phyloP scores from a whole-genome alignment of 1,284 basidiomycete species.

The Puccinia coronata region DNA sequence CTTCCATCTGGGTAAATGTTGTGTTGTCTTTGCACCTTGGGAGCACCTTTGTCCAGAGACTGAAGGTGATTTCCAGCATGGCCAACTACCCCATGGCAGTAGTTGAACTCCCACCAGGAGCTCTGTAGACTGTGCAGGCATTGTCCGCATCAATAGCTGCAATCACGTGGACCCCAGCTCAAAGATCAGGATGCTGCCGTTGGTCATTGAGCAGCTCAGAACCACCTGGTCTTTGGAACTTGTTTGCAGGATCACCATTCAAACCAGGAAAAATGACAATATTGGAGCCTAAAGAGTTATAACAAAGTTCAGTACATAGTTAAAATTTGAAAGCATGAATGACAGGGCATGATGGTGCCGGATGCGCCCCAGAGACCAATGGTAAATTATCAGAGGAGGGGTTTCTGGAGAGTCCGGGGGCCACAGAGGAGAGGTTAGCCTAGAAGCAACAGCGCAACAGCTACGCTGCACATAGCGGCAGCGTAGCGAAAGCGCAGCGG shows the following conservation, averaged over 20 bases:
- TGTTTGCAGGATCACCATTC: conserved; percentile 34
- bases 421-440: conserved; percentile 23
- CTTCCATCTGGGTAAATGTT: conserved; percentile 64
- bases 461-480: too few relatives aligned
- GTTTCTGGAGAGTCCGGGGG: conserved; percentile 7
- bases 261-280: conserved; percentile 31
- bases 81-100: conserved; percentile 73
- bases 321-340: too few relatives aligned
- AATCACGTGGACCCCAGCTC: not conserved
- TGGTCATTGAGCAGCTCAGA: conserved; percentile 20
- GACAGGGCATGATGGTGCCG: conserved; percentile 39
- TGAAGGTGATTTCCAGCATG: conserved; percentile 67
- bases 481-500: too few relatives aligned
- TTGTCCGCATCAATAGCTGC: conserved; percentile 58
- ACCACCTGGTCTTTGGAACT: not conserved
- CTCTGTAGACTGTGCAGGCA: conserved; percentile 59
- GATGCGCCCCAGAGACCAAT: conserved; percentile 32
- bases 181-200: conserved; percentile 31
- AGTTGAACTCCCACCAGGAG: conserved; percentile 56
- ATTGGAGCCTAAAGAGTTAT: conserved; percentile 41
- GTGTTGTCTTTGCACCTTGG: conserved; percentile 71
- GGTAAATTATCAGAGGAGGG: conserved; percentile 8
- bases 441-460: too few relatives aligned
- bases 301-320: too few relatives aligned
- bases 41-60: conserved; percentile 70